Percentiles rank a stretch among this genome's conserved stretches.
Conservation (phyloP, 2,329 filamentous ascomycete species). For the Didymella keratinophila region DNA sequence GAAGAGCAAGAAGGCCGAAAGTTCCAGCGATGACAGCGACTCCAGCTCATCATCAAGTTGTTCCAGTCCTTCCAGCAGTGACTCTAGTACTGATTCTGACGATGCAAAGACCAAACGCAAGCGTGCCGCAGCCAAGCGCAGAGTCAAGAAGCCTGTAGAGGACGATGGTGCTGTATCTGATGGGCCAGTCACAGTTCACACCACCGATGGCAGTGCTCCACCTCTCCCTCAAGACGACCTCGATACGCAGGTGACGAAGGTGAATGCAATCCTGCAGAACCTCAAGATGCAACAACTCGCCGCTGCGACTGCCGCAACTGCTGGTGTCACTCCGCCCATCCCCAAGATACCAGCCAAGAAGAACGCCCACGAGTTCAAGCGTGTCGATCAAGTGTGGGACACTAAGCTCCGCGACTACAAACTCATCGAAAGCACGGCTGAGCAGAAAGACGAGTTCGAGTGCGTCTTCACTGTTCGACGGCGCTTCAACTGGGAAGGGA, state of each 20-base stretch:
- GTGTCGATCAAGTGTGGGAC: slow-evolving; percentile 70
- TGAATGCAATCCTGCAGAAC: slow-evolving; percentile 22
- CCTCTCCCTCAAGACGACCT: slow-evolving; percentile 22
- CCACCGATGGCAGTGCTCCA: slow-evolving; percentile 10
- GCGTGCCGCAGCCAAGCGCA: slow-evolving; percentile 30
- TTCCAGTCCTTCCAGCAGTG: slow-evolving; percentile 26
- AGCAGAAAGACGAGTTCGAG: slow-evolving; percentile 74
- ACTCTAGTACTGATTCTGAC: slow-evolving; percentile 26
- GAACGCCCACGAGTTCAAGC: slow-evolving; percentile 68
- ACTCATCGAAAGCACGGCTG: slow-evolving; percentile 70
- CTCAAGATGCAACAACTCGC: slow-evolving; percentile 31
- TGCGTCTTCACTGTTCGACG: slow-evolving; percentile 81
- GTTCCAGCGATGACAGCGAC: slow-evolving; percentile 28
- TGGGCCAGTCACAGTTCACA: neutral
- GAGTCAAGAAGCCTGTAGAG: slow-evolving; percentile 19
- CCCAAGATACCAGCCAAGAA: slow-evolving; percentile 39
- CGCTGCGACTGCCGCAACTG: slow-evolving; percentile 18
- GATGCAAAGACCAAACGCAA: slow-evolving; percentile 22
- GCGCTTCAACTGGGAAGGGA: slow-evolving; percentile 84
- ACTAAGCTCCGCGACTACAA: slow-evolving; percentile 63
- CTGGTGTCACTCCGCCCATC: slow-evolving; percentile 24
- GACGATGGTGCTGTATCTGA: slow-evolving; percentile 18
- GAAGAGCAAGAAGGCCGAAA: slow-evolving; percentile 34
- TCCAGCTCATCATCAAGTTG: slow-evolving; percentile 14
- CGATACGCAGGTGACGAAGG: slow-evolving; percentile 26